Base-by-base conservation (phyloP, 1,284 basidiomycete genomes). In the Mycosarcoma maydis region DNA sequence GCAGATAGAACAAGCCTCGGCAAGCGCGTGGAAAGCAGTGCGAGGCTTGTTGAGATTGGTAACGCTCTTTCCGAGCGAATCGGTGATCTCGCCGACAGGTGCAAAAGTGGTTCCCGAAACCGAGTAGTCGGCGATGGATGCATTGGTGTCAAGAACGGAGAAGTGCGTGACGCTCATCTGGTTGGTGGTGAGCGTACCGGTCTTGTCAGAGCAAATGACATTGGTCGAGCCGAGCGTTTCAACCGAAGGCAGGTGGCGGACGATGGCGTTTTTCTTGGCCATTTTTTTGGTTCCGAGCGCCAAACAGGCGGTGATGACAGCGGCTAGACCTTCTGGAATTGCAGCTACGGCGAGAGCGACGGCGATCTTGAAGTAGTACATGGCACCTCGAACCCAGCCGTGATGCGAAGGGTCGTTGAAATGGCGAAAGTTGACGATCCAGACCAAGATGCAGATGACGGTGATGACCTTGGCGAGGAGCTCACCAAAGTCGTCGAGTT, bases 201-300 rank as follows among this genome's bases (percentile, higher is more conserved):
- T 81, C 74, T 81, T 81, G 77, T 81, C 80, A 23, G 80, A 81
- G 72, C 80, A 81, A 41, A 81, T 80, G 44, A 80, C 78, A 43
- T 78, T 80, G 49, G 78, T 80, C 5, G 75, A 78, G 14, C 78
- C 80, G 6, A 81, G 73, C 27, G 78, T 80, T 65, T 81, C 80
- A 19, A 81, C 78, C 14, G 72, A 75, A 19, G 80, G 78, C 24
- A 81, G 40, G 43, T 80, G 78, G 10, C 78, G 68, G 27, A 81
- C 80, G 54, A 81, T 81, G 29, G 80, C 80, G 59, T 81, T 78
- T 54, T 78, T 75, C 52, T 75, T 75, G 16, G 80, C 80, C 78
- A 81, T 80, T 57, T 81, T 80, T 22, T 80, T 72, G n/a, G 78
- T 80, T 24, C 80, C 80, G 19, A 81, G 67, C 19, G 80, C 80